Base-by-base conservation (phyloP, 208 protist species). In the Angomonas deanei region DNA sequence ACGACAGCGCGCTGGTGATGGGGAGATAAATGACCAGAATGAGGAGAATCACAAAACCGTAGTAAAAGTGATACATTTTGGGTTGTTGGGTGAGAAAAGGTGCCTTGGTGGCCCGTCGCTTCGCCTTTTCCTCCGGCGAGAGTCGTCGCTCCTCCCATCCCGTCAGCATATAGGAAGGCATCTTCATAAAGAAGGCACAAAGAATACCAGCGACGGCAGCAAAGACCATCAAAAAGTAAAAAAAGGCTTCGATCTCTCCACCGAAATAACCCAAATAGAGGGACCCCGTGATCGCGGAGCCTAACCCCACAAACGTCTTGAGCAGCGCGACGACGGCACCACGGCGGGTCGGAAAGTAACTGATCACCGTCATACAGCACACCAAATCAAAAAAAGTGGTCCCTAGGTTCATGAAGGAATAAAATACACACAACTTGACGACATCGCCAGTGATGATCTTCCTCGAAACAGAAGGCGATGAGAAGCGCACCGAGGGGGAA, bases 291-390 rank as follows among this genome's bases (percentile, higher is more conserved):
- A 88, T 80, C 28, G 76, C 73, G 31, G 69, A 70, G 23, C 81
- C 81, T 13, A 88, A 62, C 19, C 81, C 81, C 24, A 74, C 76
- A 61, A 76, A 76, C 21, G 72, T 78, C 54, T 83, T 83, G 23
- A 81, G 64, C 30, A 88, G 58, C 17, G 77, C 81, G n/a, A 80
- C 69, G 17, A 83, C 76, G 23, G 64, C 39, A 4, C 81, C 81
- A 13, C 67, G 54, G 42, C 72, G 55, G 1, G 52, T 67, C 11
- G 81, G 81, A 59, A 84, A 88, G 64, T 77, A 62, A 13, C 57
- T 68, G 11, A 84, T 49, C 28, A 83, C 32, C 1, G 76, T 80
- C 68, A 83, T 70, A 36, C 61, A 64, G 21, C 61, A 52, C 33
- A 61, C 28, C 0, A 83, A 49, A 38, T 83, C 76, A 47, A 75